Percentiles rank a stretch among this genome's conserved stretches.
These are phyloP conservation scores for Aspergillus melleus DNA, from an alignment of 2,329 filamentous ascomycete species.

Conservation along the genomic window DNA sequence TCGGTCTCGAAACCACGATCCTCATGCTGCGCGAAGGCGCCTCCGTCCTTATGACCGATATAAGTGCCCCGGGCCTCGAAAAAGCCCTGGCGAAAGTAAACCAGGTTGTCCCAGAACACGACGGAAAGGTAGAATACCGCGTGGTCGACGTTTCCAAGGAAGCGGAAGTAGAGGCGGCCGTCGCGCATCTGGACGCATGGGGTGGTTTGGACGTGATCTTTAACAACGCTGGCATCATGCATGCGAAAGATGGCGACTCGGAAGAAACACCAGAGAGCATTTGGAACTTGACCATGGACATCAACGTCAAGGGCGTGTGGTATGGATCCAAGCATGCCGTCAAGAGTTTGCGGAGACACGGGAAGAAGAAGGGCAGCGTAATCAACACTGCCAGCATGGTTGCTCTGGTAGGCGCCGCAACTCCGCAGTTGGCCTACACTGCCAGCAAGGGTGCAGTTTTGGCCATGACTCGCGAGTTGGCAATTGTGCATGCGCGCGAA, in stretches of 20 bases:
- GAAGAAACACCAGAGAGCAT: constrained; percentile 83
- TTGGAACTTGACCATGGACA: constrained; percentile 90
- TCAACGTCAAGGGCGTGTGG: constrained; percentile 99
- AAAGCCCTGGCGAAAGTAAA: constrained; percentile 74
- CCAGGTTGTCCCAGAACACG: constrained; percentile 60
- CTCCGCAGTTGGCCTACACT: constrained; percentile 88
- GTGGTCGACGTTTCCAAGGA: constrained; percentile 79
- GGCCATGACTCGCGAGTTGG: constrained; percentile 84
- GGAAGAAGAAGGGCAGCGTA: constrained; percentile 76
- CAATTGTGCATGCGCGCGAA: constrained; percentile 88
- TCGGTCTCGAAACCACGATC: constrained; percentile 87
- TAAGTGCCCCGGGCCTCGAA: constrained; percentile 74
- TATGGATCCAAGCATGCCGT: constrained; percentile 92
- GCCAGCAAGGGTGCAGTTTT: constrained; percentile 91
- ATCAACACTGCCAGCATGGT: constrained; percentile 94
- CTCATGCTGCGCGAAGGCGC: constrained; percentile 89
- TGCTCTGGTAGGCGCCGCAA: constrained; percentile 80
- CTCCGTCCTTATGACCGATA: constrained; percentile 80
- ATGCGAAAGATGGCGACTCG: constrained; percentile 76
- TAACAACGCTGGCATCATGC: constrained; percentile 99
- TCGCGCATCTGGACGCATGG: constrained; percentile 76
- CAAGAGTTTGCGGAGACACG: constrained; percentile 73
- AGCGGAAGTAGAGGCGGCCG: constrained; percentile 69
- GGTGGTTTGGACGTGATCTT: constrained; percentile 90
- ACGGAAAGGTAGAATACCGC: constrained; percentile 27